Base-by-base conservation (phyloP, 371 early-diverging fungal genomes). In the Syncephalastrum contaminatum region DNA sequence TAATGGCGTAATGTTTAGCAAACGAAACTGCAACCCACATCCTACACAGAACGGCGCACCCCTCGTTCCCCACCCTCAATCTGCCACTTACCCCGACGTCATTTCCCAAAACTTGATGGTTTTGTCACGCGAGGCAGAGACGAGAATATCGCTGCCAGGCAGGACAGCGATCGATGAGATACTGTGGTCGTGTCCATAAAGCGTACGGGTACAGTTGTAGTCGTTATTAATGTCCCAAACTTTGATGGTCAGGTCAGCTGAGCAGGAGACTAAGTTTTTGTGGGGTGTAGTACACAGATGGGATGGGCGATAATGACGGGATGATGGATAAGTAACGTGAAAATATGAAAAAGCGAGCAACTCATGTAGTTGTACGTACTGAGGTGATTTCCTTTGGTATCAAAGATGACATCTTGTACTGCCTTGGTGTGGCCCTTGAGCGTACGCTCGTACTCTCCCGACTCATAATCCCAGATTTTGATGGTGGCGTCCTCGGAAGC, bases 381-480 rank as follows among this genome's bases (percentile, higher is more conserved):
- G 27, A 91, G 67, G 51, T 75, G 71, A 15, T 82, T 75, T 24
- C 94, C 94, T 51, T 88, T 90, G 18, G 87, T 58, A 62, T 91
- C 90, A 63, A 90, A 94, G 0, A 83, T 79, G 39, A 96, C 58
- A 72, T 85, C 90, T 61, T 90, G 88, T 15, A 96, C 92, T 15
- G 94, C 78, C 61, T 94, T 93, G 4, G 96, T 96, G 63, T 96
- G 96, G 25, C 95, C 95, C 58, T 93, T 94, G 3, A 95, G 70
- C 0, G 94, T 90, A 44, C 89, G 71, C 62, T 95, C 96, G 66
- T 87, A 92, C 44, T 88, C 90, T 39, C 92, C 95, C 5, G 90
- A 75, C 65, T 95, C 95, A 48, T 83, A 83, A 75, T 95, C 96
- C 89, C 90, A 95, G 45, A 95, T 79, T 59, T 90, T 90, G 56